These are phyloP conservation scores for Pichia nanzhaoensis DNA, from an alignment of 805 yeast genomes.

Conservation along the genomic window DNA sequence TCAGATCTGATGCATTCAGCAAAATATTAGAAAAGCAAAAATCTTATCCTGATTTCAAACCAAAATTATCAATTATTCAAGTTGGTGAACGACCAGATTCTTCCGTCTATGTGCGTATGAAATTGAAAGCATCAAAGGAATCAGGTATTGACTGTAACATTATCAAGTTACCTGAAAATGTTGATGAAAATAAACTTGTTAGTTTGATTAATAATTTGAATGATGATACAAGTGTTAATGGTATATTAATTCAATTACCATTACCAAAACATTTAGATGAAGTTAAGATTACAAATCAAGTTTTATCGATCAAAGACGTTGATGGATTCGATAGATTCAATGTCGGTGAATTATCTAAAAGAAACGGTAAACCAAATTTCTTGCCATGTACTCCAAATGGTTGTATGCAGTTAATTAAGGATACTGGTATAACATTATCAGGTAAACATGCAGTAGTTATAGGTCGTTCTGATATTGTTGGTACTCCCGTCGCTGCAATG, in stretches of 20 bases:
- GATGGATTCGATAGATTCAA: constrained; percentile 79
- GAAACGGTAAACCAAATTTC: constrained; percentile 62
- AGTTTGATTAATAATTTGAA: constrained; percentile 50
- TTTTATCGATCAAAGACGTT: constrained; percentile 59
- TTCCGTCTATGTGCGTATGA: constrained; percentile 75
- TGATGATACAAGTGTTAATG: constrained; percentile 55
- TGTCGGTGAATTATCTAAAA: constrained; percentile 70
- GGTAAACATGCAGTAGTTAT: constrained; percentile 78
- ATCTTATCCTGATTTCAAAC: constrained; percentile 49
- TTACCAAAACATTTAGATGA: constrained; percentile 67
- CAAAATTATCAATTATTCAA: constrained; percentile 64
- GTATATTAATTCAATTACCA: constrained; percentile 72
- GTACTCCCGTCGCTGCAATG: constrained; percentile 70
- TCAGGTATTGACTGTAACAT: constrained; percentile 59
- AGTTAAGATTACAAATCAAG: constrained; percentile 59
- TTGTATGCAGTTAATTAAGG: constrained; percentile 55
- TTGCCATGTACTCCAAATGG: constrained; percentile 86
- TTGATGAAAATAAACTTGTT: constrained; percentile 51
- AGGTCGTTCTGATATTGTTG: constrained; percentile 84
- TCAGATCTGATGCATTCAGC: constrained; percentile 37
- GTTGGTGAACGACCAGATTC: constrained; percentile 77
- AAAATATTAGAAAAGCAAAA: constrained; percentile 37
- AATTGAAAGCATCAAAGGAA: constrained; percentile 67
- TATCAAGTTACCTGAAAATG: constrained; percentile 49
- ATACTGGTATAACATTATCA: constrained; percentile 45